A percentile compares a stretch with the other conserved stretches of the same genome.
These are phyloP conservation scores for Metschnikowia matae DNA, from an alignment of 805 yeast genomes.

Conservation along the genomic window DNA sequence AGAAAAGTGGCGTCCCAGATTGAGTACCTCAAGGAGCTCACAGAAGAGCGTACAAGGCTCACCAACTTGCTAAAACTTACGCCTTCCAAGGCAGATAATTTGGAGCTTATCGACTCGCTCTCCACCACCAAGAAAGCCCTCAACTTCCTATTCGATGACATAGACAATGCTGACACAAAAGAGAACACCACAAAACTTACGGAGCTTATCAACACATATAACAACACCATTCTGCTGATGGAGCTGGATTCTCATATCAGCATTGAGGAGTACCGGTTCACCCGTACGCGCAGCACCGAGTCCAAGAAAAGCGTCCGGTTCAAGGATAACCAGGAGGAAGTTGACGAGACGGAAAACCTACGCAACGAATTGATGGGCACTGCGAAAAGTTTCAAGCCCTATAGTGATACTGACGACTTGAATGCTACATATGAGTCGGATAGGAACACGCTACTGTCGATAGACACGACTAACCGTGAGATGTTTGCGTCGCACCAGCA, in stretches of 20 bases:
- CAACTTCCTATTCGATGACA: conserved; percentile 28
- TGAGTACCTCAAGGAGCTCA: conserved; percentile 25
- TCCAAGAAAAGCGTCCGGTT: conserved; percentile 35
- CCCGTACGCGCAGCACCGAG: conserved; percentile 1
- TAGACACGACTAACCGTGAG: conserved; percentile 34
- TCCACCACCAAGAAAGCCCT: conserved; percentile 25
- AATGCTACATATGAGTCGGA: conserved; percentile 17
- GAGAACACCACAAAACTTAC: conserved; percentile 5
- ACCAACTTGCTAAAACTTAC: conserved; percentile 27
- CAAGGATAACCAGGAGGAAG: conserved; percentile 20
- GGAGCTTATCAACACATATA: conserved; percentile 15
- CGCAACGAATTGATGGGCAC: conserved; percentile 36
- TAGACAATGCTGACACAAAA: conserved; percentile 8
- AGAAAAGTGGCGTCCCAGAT: conserved; percentile 18
- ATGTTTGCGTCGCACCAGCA: conserved; percentile 43
- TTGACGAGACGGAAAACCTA: conserved; percentile 19
- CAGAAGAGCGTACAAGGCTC: conserved; percentile 34
- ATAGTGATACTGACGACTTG: conserved; percentile 22
- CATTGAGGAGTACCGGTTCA: conserved; percentile 28
- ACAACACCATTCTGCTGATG: conserved; percentile 16
- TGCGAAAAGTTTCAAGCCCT: conserved; percentile 28
- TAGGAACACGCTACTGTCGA: conserved; percentile 19
- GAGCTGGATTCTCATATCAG: conserved; percentile 27
- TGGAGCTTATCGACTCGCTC: conserved; percentile 30
- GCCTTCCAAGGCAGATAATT: conserved; percentile 38